Evolutionary conservation across 306 rosid genomes (phyloP).

Genomic region (Trifolium fragiferum): DNA sequence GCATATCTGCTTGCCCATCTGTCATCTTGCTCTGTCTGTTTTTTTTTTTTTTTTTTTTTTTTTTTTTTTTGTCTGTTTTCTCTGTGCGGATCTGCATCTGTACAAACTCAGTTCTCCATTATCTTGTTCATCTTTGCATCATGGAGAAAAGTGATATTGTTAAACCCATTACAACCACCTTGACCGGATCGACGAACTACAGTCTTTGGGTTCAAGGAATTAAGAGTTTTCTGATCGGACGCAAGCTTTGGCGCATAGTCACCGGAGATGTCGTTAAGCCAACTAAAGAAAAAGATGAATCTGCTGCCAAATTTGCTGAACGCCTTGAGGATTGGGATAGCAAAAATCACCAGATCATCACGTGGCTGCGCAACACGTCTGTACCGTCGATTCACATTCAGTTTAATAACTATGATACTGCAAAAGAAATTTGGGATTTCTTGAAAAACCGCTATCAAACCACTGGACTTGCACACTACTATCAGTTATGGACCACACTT

Average conservation of each 20-base stretch:
- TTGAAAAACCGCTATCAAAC: neutral
- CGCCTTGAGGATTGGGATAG: neutral
- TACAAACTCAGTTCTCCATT: neutral
- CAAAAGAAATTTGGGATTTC: neutral
- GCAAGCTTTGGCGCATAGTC: neutral
- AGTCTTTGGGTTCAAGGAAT: neutral
- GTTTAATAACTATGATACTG: neutral
- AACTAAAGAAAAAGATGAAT: neutral
- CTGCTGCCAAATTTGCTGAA: neutral
- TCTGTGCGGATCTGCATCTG: neutral
- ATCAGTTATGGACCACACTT: conserved; percentile 11
- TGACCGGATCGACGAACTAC: neutral
- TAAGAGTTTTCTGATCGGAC: neutral
- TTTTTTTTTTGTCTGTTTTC: too few relatives aligned
- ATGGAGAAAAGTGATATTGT: neutral
- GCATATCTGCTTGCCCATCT: too few relatives aligned
- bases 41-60: too few relatives aligned
- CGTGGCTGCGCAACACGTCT: neutral
- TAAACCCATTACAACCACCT: neutral
- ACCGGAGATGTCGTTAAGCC: neutral
- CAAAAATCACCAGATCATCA: neutral
- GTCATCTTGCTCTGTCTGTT: too few relatives aligned
- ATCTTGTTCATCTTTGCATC: neutral
- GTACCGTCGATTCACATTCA: neutral
- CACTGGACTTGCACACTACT: conserved; percentile 16